A percentile compares a stretch with the other conserved stretches of the same genome.
phyloP scores from a whole-genome alignment of 805 yeast species.

The Wickerhamiella siamensis region DNA sequence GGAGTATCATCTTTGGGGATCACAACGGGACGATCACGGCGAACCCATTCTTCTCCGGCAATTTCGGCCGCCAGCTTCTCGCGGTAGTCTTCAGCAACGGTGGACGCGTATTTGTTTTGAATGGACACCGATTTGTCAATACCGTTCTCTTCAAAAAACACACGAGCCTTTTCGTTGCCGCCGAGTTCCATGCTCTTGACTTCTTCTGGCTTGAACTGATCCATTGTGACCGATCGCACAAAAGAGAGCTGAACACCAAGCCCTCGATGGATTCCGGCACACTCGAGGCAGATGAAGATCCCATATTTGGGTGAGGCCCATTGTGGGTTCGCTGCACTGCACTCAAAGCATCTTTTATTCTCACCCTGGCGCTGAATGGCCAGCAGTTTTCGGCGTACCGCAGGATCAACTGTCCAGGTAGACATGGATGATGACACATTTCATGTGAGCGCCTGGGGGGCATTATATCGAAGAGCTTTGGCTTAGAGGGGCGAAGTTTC shows the following conservation, averaged over 20 bases:
- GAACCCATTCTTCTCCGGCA: slow-evolving; percentile 56
- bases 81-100: slow-evolving; percentile 90
- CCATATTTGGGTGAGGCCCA: slow-evolving; percentile 99
- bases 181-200: slow-evolving; percentile 83
- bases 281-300: slow-evolving; percentile 88
- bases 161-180: slow-evolving; percentile 66
- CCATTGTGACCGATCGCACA: slow-evolving; percentile 96
- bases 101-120: slow-evolving; percentile 67
- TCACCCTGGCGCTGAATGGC: slow-evolving; percentile 68
- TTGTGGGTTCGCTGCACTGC: slow-evolving; percentile 92
- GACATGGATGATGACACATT: slow-evolving; percentile 21
- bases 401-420: slow-evolving; percentile 88
- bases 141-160: slow-evolving; percentile 59
- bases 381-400: slow-evolving; percentile 50
- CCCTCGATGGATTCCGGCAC: slow-evolving; percentile 91
- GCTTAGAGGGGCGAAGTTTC: no score
- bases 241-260: slow-evolving; percentile 94
- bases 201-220: slow-evolving; percentile 92
- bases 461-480: no score
- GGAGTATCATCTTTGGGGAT: slow-evolving; percentile 12
- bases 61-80: slow-evolving; percentile 59
- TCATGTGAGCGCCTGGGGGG: slow-evolving; percentile 15
- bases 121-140: slow-evolving; percentile 50
- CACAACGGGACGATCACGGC: slow-evolving; percentile 29
- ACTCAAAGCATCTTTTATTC: slow-evolving; percentile 85